Conservation (phyloP, 1,139 yeast species). For the Debaryomycetaceae sp. region DNA sequence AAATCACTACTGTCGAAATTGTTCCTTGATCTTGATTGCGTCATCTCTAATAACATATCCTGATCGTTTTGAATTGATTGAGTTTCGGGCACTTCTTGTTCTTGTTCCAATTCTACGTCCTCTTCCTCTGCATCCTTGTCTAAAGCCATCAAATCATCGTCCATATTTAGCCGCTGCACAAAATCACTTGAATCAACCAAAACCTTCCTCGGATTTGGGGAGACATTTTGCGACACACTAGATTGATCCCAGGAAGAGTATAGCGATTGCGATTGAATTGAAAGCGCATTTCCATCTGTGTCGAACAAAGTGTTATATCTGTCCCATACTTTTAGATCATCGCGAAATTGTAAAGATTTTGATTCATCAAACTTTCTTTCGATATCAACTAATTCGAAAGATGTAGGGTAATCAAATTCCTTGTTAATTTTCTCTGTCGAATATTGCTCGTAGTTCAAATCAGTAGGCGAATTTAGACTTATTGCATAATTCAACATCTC, state of each 20-base stretch:
- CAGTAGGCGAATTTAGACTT: slow-evolving; percentile 19
- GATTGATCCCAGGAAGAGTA: no score
- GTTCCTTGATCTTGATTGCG: background rate
- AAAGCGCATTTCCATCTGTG: background rate
- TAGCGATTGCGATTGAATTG: background rate
- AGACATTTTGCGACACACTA: no score
- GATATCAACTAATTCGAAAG: slow-evolving; percentile 24
- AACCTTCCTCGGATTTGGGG: no score
- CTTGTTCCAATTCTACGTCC: background rate
- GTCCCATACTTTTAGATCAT: slow-evolving; percentile 21
- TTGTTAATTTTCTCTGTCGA: background rate
- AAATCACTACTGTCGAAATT: background rate
- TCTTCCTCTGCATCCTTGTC: background rate
- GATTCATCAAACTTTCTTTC: slow-evolving; percentile 8
- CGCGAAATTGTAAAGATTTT: slow-evolving; percentile 9
- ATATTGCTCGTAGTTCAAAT: slow-evolving; percentile 1
- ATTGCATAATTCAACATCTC: slow-evolving; percentile 30
- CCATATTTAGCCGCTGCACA: no score
- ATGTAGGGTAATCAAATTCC: slow-evolving; percentile 18
- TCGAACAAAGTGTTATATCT: slow-evolving; percentile 10
- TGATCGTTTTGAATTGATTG: background rate
- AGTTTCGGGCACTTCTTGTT: background rate
- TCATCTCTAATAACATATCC: background rate
- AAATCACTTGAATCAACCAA: no score
- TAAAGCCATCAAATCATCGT: background rate